A percentile compares a stretch with the other conserved stretches of the same genome.
Evolutionary conservation across 257 asterid genomes (phyloP).

Genomic region (Fraxinus cuspidata): DNA sequence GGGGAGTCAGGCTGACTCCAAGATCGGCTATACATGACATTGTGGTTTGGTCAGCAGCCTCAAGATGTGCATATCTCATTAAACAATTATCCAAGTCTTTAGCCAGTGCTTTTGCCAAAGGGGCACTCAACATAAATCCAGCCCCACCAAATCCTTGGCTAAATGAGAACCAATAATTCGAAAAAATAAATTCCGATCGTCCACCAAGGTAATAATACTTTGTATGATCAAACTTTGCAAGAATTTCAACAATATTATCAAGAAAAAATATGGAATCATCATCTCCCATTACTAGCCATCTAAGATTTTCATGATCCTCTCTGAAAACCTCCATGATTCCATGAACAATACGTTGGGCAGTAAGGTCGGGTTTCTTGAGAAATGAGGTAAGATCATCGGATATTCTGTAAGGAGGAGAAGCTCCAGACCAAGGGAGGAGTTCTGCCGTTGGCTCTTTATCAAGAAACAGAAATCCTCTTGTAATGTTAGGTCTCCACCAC

Average conservation of each 20-base stretch:
- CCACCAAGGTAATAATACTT: slow-evolving; percentile 61
- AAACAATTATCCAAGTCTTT: slow-evolving; percentile 50
- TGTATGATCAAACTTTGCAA: slow-evolving; percentile 45
- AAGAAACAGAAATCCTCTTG: slow-evolving; percentile 46
- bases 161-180: slow-evolving; percentile 55
- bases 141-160: slow-evolving; percentile 76
- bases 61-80: slow-evolving; percentile 37
- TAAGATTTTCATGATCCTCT: slow-evolving; percentile 38
- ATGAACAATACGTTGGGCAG: slow-evolving; percentile 47
- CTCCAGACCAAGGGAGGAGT: slow-evolving; percentile 59
- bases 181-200: slow-evolving; percentile 54
- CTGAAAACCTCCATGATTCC: slow-evolving; percentile 50
- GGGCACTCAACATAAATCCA: slow-evolving; percentile 62
- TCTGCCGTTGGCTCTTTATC: slow-evolving; percentile 47
- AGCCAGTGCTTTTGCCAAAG: slow-evolving; percentile 54
- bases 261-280: slow-evolving; percentile 57
- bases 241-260: slow-evolving; percentile 58
- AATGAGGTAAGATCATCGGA: slow-evolving; percentile 39
- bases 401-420: slow-evolving; percentile 53
- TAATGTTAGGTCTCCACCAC: slow-evolving; percentile 55
- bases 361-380: slow-evolving; percentile 37
- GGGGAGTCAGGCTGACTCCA: slow-evolving; percentile 57
- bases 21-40: slow-evolving; percentile 68
- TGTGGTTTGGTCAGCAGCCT: slow-evolving; percentile 51
- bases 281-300: slow-evolving; percentile 74